phyloP scores from a whole-genome alignment of 2,329 filamentous ascomycete species.

The Aureobasidium vineae region DNA sequence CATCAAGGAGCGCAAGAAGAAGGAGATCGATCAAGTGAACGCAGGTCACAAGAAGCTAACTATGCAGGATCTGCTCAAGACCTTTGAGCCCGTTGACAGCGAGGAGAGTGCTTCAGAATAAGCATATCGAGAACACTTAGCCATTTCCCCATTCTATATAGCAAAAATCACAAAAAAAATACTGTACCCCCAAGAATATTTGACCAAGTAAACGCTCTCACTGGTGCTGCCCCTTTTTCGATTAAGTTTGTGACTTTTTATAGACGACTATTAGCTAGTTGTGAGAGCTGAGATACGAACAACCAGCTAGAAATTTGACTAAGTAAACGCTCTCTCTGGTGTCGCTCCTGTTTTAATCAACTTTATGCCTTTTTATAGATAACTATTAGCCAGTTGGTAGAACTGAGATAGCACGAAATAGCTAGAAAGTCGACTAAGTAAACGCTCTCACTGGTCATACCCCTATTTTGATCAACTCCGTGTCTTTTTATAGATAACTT shows the following conservation, averaged over 20 bases:
- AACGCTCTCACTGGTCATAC: neutral
- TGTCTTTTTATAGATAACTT: neutral
- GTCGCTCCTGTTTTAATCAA: neutral
- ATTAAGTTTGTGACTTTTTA: neutral
- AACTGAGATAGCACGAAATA: neutral
- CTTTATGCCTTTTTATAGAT: neutral
- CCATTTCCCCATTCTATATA: neutral
- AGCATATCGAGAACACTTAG: neutral
- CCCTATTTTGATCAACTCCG: neutral
- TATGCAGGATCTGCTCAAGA: neutral
- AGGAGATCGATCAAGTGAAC: slow-evolving; percentile 45
- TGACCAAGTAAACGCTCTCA: neutral
- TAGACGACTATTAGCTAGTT: neutral
- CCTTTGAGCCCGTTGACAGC: neutral
- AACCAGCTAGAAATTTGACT: neutral
- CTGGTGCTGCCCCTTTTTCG: neutral
- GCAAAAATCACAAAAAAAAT: slow-evolving; percentile 15
- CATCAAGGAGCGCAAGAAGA: slow-evolving; percentile 57
- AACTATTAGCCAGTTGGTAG: neutral
- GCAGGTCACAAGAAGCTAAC: slow-evolving; percentile 40
- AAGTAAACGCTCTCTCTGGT: neutral
- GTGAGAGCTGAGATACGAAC: neutral
- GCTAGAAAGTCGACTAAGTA: neutral
- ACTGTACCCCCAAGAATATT: slow-evolving; percentile 10
- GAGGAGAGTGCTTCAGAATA: neutral